phyloP scores from a whole-genome alignment of 2,329 filamentous ascomycete genomes.

The Arthrobotrys conoides region DNA sequence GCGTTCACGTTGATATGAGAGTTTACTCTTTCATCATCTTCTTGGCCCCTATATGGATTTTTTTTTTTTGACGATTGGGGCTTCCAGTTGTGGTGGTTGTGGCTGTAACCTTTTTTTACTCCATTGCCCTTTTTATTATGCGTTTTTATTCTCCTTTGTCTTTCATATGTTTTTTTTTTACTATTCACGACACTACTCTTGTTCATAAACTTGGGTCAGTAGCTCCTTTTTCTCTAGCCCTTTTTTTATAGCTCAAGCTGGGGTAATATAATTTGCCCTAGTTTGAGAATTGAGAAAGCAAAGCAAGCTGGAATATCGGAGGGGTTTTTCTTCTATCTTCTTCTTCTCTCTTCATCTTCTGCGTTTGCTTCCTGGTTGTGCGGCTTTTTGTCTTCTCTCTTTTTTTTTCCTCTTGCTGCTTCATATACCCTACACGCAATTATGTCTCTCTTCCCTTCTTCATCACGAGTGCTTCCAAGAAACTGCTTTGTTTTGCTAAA shows the following conservation, averaged over 20 bases:
- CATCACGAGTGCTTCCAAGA: background rate
- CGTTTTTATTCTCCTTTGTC: background rate
- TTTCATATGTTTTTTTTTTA: background rate
- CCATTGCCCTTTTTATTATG: background rate
- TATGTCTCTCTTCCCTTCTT: background rate
- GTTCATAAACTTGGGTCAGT: background rate
- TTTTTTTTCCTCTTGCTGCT: background rate
- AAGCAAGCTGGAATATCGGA: background rate
- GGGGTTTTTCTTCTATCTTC: background rate
- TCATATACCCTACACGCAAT: conserved; percentile 13
- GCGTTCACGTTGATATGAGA: background rate
- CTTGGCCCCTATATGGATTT: too few species aligned
- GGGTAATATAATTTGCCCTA: too few species aligned
- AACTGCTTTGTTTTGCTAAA: background rate
- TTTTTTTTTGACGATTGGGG: background rate
- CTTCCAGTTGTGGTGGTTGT: background rate
- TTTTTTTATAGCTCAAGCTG: background rate
- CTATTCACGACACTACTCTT: background rate
- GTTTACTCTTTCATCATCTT: background rate
- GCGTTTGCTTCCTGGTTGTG: too few species aligned
- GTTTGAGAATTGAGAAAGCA: background rate
- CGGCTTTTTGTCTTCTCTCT: too few species aligned
- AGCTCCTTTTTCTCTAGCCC: background rate
- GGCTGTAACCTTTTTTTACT: background rate
- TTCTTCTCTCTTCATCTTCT: too few species aligned